Conservation (phyloP, 2,329 filamentous ascomycete genomes). For the Colletotrichum euphorbiae region DNA sequence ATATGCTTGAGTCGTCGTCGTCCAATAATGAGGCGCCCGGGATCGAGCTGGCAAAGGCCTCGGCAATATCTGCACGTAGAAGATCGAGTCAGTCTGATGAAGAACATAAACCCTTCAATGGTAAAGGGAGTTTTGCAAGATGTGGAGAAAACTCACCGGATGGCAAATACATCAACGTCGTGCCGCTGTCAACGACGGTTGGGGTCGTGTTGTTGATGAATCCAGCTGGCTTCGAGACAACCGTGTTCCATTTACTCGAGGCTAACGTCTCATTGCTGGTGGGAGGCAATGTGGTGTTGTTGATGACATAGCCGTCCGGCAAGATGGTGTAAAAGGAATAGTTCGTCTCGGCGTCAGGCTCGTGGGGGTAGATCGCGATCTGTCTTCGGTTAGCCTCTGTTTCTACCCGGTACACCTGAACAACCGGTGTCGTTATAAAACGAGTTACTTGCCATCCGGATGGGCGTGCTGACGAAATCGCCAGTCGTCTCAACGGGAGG, state of each 20-base stretch:
- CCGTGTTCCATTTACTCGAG: conserved; percentile 10
- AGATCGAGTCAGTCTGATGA: too few relatives aligned
- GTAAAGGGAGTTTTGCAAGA: neutral
- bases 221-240: neutral
- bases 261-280: neutral
- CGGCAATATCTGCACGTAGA: neutral
- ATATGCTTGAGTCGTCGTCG: conserved; percentile 31
- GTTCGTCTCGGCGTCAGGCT: neutral
- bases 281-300: neutral
- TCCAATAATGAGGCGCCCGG: too few relatives aligned
- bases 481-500: conserved; percentile 51
- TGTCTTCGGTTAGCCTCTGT: neutral
- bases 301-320: neutral
- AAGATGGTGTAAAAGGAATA: neutral
- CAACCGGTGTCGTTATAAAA: too few relatives aligned
- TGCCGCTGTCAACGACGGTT: conserved; percentile 1
- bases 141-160: neutral
- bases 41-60: neutral
- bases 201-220: neutral
- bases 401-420: rapidly evolving
- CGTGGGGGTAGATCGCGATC: neutral
- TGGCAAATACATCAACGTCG: conserved; percentile 1
- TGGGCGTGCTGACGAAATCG: conserved; percentile 2
- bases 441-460: neutral
- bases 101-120: too few relatives aligned